These are phyloP conservation scores for Exophiala viscosa DNA, from an alignment of 2,329 filamentous ascomycete species.

Conservation along the genomic window DNA sequence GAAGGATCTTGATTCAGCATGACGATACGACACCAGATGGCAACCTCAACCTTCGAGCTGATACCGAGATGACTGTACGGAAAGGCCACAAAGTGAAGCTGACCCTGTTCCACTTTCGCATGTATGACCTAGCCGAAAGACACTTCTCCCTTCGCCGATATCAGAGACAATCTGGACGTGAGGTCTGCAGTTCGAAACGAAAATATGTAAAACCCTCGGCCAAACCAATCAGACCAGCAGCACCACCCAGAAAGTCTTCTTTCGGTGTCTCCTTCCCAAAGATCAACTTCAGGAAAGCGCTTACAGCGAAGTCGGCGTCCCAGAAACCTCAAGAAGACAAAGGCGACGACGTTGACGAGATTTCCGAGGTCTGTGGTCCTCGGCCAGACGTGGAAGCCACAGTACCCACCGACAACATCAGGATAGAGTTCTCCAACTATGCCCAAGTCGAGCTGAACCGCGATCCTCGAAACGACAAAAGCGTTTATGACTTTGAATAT, in stretches of 20 bases:
- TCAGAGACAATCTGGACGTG: conserved; percentile 85
- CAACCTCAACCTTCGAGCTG: conserved; percentile 93
- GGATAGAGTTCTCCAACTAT: conserved; percentile 96
- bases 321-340: conserved; percentile 57
- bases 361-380: conserved; percentile 18
- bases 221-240: conserved; percentile 11
- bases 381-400: conserved; percentile 25
- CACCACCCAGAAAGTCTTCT: conserved; percentile 47
- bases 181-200: conserved; percentile 80
- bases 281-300: conserved; percentile 50
- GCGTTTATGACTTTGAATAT: conserved; percentile 88
- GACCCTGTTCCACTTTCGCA: conserved; percentile 87
- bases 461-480: conserved; percentile 61
- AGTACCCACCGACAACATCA: conserved; percentile 68
- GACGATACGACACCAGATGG: conserved; percentile 87
- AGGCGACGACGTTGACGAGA: conserved; percentile 35
- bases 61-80: conserved; percentile 64
- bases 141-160: conserved; percentile 91
- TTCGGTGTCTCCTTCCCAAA: conserved; percentile 58
- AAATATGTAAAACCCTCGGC: conserved; percentile 55
- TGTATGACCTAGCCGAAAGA: conserved; percentile 82
- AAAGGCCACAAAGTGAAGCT: conserved; percentile 60
- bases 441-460: conserved; percentile 76
- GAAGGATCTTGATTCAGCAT: conserved; percentile 77
- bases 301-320: conserved; percentile 49